Evolutionary conservation across 192 early-diverging fungal species (phyloP).

Genomic region (Coemansia sp.): DNA sequence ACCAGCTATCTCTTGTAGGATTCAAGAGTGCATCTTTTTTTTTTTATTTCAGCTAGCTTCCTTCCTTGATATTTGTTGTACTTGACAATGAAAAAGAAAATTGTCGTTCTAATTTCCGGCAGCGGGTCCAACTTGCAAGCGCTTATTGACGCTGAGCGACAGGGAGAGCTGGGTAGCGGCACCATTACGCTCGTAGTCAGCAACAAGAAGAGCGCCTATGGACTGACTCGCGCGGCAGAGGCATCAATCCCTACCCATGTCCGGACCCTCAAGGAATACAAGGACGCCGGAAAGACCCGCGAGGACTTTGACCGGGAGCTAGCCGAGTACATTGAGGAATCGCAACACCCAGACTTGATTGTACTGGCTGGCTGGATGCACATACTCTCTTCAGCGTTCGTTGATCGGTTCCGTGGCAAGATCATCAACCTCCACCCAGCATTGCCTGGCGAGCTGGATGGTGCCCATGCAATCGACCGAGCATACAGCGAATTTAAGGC

Average conservation of each 20-base stretch:
- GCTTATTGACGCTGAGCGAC: slow-evolving; percentile 76
- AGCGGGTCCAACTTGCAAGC: slow-evolving; percentile 97
- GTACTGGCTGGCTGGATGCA: slow-evolving; percentile 99
- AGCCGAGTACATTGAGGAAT: slow-evolving; percentile 62
- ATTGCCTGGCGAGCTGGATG: slow-evolving; percentile 93
- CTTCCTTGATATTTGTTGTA: background rate
- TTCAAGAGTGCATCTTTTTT: background rate
- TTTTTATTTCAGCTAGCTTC: background rate
- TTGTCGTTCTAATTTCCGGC: slow-evolving; percentile 95
- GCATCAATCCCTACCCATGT: slow-evolving; percentile 82
- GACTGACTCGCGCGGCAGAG: slow-evolving; percentile 80
- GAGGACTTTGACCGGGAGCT: slow-evolving; percentile 87
- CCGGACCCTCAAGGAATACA: slow-evolving; percentile 82
- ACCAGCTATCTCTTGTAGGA: background rate
- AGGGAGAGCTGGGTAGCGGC: slow-evolving; percentile 53
- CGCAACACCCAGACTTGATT: slow-evolving; percentile 72
- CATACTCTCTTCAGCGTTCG: slow-evolving; percentile 86
- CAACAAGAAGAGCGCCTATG: slow-evolving; percentile 81
- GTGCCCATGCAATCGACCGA: slow-evolving; percentile 93
- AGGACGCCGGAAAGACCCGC: slow-evolving; percentile 76
- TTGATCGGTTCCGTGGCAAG: slow-evolving; percentile 65
- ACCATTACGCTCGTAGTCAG: slow-evolving; percentile 88
- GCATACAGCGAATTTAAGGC: slow-evolving; percentile 85
- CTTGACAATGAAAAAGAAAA: slow-evolving; percentile 28
- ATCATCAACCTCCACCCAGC: slow-evolving; percentile 98